Percentiles rank a stretch among this genome's conserved stretches.
Conservation (phyloP, 371 early-diverging fungal species). For the Vairimorpha necatrix region DNA sequence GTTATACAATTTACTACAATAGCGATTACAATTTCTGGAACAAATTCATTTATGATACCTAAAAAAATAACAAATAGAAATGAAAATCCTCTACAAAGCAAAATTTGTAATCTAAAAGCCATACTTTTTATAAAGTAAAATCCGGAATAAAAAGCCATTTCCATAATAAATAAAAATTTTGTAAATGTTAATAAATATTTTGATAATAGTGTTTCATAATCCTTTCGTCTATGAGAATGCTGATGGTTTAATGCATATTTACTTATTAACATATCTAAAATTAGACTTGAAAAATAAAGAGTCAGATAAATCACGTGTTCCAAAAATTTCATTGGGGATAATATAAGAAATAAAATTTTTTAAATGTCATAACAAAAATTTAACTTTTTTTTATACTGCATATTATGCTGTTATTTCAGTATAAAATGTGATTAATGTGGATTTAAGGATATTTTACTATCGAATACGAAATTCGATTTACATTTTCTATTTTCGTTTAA, state of each 20-base stretch:
- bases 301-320: background rate
- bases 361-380: too few species aligned
- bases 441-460: too few species aligned
- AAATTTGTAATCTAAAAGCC: background rate
- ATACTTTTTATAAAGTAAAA: background rate
- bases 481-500: too few species aligned
- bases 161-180: background rate
- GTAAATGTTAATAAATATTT: background rate
- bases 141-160: background rate
- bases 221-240: background rate
- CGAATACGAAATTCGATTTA: too few species aligned
- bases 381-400: too few species aligned
- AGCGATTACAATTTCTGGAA: background rate
- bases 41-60: background rate
- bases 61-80: background rate
- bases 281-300: background rate
- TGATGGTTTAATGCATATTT: background rate
- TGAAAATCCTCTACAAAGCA: background rate
- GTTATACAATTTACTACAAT: background rate
- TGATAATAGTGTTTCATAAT: background rate
- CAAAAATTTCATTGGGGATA: too few species aligned
- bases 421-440: too few species aligned
- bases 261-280: background rate
- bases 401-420: too few species aligned
- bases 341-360: too few species aligned